Conservation (phyloP, 2,329 filamentous ascomycete species). For the Cladophialophora immunda region DNA sequence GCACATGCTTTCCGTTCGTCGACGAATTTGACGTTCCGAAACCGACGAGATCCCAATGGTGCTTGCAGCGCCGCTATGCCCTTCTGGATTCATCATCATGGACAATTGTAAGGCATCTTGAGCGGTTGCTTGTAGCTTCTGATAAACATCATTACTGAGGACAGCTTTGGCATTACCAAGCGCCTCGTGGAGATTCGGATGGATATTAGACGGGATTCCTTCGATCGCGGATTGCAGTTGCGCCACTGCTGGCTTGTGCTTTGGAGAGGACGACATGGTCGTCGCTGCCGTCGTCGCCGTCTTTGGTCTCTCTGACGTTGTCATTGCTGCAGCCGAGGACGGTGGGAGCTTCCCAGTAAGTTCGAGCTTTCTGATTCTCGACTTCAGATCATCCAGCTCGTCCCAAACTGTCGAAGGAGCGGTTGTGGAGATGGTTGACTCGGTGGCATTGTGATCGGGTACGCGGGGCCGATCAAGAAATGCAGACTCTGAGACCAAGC, state of each 20-base stretch:
- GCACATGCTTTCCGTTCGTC: conserved; percentile 93
- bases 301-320: conserved; percentile 80
- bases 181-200: conserved; percentile 82
- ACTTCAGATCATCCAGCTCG: conserved; percentile 94
- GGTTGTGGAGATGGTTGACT: conserved; percentile 86
- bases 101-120: conserved; percentile 82
- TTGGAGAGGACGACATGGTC: conserved; percentile 88
- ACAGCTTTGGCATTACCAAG: conserved; percentile 78
- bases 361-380: conserved; percentile 88
- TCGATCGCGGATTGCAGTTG: conserved; percentile 57
- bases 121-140: conserved; percentile 80
- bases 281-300: conserved; percentile 93
- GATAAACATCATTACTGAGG: conserved; percentile 76
- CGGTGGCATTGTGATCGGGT: conserved; percentile 61
- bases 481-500: conserved; percentile 39
- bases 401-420: conserved; percentile 97
- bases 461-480: conserved; percentile 48
- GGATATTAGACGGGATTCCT: conserved; percentile 58
- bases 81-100: conserved; percentile 67
- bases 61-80: conserved; percentile 65
- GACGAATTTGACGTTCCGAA: conserved; percentile 83
- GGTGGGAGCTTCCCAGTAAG: conserved; percentile 86
- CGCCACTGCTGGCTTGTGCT: conserved; percentile 61
- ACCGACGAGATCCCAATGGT: conserved; percentile 49
- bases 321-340: conserved; percentile 80